phyloP scores from a whole-genome alignment of 805 yeast species.

The Lipomyces orientalis region DNA sequence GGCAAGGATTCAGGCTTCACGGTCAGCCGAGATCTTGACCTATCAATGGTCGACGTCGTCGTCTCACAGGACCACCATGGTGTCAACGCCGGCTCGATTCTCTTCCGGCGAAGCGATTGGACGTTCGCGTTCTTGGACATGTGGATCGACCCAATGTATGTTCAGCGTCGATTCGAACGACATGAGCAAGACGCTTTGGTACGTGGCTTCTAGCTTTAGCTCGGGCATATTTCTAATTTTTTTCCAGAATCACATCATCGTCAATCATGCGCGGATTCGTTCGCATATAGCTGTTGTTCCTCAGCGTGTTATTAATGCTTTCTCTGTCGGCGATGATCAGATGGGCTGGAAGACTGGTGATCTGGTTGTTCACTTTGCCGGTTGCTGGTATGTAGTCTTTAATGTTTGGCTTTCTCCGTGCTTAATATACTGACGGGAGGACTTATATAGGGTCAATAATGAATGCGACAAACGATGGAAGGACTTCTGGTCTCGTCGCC shows the following conservation, averaged over 20 bases:
- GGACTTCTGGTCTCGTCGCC: slow-evolving; percentile 29
- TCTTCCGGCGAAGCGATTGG: slow-evolving; percentile 75
- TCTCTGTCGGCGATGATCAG: slow-evolving; percentile 21
- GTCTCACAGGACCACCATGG: slow-evolving; percentile 89
- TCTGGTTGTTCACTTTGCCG: slow-evolving; percentile 37
- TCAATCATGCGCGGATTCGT: slow-evolving; percentile 22
- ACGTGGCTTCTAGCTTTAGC: not conserved
- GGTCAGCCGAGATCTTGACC: slow-evolving; percentile 24
- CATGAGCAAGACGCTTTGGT: slow-evolving; percentile 79
- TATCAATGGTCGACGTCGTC: slow-evolving; percentile 59
- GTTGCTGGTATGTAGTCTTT: slow-evolving; percentile 29
- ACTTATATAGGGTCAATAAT: slow-evolving; percentile 14
- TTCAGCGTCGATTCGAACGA: slow-evolving; percentile 85
- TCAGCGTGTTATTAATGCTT: slow-evolving; percentile 36
- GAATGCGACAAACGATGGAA: slow-evolving; percentile 32
- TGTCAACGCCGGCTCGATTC: slow-evolving; percentile 79
- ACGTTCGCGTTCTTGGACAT: slow-evolving; percentile 68
- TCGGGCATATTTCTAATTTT: not conserved
- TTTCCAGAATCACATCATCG: slow-evolving; percentile 54
- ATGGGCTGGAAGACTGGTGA: slow-evolving; percentile 37
- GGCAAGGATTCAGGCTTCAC: slow-evolving; percentile 20
- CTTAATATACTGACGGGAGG: slow-evolving; percentile 1
- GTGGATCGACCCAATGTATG: slow-evolving; percentile 89
- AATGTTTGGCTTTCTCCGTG: not conserved
- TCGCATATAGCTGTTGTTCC: slow-evolving; percentile 31